A percentile compares a stretch with the other conserved stretches of the same genome.
These are phyloP conservation scores for Russula foetens DNA, from an alignment of 768 basidiomycete species.

Conservation along the genomic window DNA sequence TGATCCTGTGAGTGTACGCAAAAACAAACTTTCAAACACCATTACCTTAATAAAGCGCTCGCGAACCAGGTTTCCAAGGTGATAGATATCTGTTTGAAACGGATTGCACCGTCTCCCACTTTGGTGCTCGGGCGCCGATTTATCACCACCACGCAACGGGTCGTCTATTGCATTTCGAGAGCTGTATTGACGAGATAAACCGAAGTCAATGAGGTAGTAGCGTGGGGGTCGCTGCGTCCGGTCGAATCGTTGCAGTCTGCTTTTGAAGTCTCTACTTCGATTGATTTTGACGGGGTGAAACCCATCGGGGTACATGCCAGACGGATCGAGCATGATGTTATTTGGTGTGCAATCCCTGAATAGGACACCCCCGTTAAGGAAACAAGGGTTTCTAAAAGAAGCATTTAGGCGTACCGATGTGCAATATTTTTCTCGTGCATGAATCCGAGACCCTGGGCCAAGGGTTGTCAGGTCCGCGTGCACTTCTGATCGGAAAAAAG, in stretches of 20 bases:
- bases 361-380: not conserved
- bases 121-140: conserved; percentile 29
- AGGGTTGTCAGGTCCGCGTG: not conserved
- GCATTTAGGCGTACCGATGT: conserved; percentile 27
- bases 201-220: conserved; percentile 22
- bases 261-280: not conserved
- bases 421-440: conserved; percentile 21
- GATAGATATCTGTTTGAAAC: conserved; percentile 16
- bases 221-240: conserved; percentile 21
- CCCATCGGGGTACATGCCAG: not conserved
- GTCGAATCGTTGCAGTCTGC: not conserved
- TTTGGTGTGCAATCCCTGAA: not conserved
- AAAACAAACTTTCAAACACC: conserved; percentile 19
- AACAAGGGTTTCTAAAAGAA: conserved; percentile 9
- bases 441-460: conserved; percentile 20
- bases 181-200: conserved; percentile 10
- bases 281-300: not conserved
- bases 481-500: not conserved
- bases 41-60: conserved; percentile 25
- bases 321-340: not conserved
- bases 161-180: conserved; percentile 23
- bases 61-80: conserved; percentile 11
- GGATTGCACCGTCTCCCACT: conserved; percentile 22
- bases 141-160: conserved; percentile 25
- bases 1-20: not conserved